These are phyloP conservation scores for Pichia sp. DNA, from an alignment of 1,139 yeast genomes.

Conservation along the genomic window DNA sequence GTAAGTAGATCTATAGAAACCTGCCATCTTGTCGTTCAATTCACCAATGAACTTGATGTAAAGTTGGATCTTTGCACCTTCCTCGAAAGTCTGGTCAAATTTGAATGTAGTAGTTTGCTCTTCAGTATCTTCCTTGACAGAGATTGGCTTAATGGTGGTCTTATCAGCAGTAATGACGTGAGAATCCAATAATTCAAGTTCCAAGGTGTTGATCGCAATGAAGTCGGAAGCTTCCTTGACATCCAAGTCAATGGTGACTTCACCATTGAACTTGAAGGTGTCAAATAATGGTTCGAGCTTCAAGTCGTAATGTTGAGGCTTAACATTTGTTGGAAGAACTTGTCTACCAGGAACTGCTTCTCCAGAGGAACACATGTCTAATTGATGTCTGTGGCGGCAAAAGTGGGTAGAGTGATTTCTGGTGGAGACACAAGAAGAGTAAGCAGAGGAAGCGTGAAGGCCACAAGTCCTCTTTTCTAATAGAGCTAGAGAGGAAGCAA, in stretches of 20 bases:
- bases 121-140: constrained; percentile 27
- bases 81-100: constrained; percentile 40
- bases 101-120: constrained; percentile 58
- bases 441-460: too few species aligned
- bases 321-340: constrained; percentile 36
- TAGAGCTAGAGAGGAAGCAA: too few species aligned
- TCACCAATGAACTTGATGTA: constrained; percentile 40
- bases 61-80: constrained; percentile 24
- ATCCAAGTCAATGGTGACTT: constrained; percentile 34
- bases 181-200: constrained; percentile 27
- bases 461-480: too few species aligned
- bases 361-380: too few species aligned
- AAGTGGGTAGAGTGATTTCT: too few species aligned
- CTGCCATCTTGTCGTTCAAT: constrained; percentile 70
- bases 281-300: constrained; percentile 28
- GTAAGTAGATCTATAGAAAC: constrained; percentile 82
- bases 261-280: constrained; percentile 34
- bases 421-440: too few species aligned
- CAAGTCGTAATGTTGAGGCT: constrained; percentile 42
- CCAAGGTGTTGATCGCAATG: constrained; percentile 36
- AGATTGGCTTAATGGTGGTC: constrained; percentile 15
- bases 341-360: constrained; percentile 22
- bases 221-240: constrained; percentile 33
- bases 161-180: constrained; percentile 10
- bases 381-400: too few species aligned